phyloP scores from a whole-genome alignment of 1,284 basidiomycete genomes.

The Wallemia ichthyophaga region DNA sequence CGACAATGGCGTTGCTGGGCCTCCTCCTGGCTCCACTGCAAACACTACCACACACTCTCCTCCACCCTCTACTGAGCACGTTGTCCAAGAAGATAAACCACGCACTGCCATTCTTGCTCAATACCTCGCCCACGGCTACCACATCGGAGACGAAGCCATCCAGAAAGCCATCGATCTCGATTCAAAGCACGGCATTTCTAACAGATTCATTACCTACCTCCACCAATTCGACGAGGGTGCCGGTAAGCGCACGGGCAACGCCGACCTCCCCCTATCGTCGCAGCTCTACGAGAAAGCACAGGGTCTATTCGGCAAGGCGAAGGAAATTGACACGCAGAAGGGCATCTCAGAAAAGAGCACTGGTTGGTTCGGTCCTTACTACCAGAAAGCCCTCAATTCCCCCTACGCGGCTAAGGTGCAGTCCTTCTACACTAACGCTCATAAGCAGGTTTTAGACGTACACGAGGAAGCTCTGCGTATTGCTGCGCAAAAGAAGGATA shows the following conservation, averaged over 20 bases:
- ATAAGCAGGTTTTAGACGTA: constrained; percentile 52
- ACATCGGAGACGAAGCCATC: constrained; percentile 10
- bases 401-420: constrained; percentile 44
- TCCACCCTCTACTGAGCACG: not conserved
- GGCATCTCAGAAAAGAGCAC: constrained; percentile 34
- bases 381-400: constrained; percentile 37
- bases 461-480: constrained; percentile 63
- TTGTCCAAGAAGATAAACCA: constrained; percentile 12
- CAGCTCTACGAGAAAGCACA: constrained; percentile 43
- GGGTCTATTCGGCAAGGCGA: constrained; percentile 31
- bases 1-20: constrained; percentile 1
- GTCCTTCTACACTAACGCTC: constrained; percentile 43
- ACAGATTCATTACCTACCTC: constrained; percentile 29
- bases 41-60: too few species aligned
- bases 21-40: too few species aligned
- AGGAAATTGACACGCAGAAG: constrained; percentile 45
- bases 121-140: constrained; percentile 11
- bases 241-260: not conserved
- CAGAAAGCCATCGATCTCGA: constrained; percentile 12
- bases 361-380: constrained; percentile 29
- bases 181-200: constrained; percentile 49
- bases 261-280: not conserved
- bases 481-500: constrained; percentile 26
- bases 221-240: not conserved
- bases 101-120: constrained; percentile 11